Base-by-base conservation (phyloP, 2,329 filamentous ascomycete species). In the Cercospora beticola region DNA sequence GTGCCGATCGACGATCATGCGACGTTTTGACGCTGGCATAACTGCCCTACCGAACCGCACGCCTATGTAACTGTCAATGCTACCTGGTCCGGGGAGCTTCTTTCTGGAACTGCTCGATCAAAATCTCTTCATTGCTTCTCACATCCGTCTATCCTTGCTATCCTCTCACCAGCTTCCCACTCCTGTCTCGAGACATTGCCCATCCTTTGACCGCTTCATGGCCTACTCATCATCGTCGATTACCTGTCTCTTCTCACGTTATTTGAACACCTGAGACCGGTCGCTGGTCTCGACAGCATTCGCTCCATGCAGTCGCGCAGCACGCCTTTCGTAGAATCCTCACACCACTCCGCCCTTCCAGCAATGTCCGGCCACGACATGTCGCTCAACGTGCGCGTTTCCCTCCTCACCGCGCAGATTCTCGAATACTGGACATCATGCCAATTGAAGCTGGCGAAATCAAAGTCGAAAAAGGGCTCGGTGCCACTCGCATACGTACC, bases 301-400 rank as follows among this genome's bases (percentile, higher is more conserved):
- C 16, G 2, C 30, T 36, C 56, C 6, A 21, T 33, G 56, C 31
- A 31, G 28, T 33, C 56, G 49, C 31, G 30, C 4, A n/a, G 30
- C 56, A 23, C 28, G 36, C 8, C 56, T 36, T 9, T 10, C 16
- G 10, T n/a, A 36, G 8, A 64, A 16, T n/a, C 23, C 3, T n/a
- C 43, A 26, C 26, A 21, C 23, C 28, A 18, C 12, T 9, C 21
- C 21, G 26, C 33, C 18, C 31, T 23, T 23, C 31, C 52, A 40
- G 31, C 46, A 36, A 69, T 69, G 67, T 64, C 67, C 26, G 64
- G 67, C 43, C 67, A 69, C 67, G 67, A 69, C 40, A 66, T 61
- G 67, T 66, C 67, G 31, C n/a, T 69, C 59, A 69, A 69, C 23
- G 54, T 69, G 28, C 67, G 67, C 54, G 64, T 69, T 6, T 69